Base-by-base conservation (phyloP, 2,329 filamentous ascomycete genomes). In the Fusarium sp. region DNA sequence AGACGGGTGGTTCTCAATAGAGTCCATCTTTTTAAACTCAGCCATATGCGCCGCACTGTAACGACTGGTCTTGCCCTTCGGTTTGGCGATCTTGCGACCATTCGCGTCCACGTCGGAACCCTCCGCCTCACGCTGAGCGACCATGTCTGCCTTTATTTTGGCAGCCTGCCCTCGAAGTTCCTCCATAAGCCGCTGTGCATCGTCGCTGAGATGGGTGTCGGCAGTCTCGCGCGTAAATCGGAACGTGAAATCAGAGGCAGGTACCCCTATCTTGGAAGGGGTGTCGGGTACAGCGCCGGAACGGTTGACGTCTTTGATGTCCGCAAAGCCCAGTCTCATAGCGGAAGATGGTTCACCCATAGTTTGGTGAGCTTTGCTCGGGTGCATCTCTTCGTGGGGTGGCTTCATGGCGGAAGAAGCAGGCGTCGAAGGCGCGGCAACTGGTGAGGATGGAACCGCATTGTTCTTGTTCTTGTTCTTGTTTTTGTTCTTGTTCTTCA, bases 11-110 rank as follows among this genome's bases (percentile, higher is more conserved):
- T 90, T 90, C 43, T 89, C 92, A 75, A 98, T 97, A 3, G 94
- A 97, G 77, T 97, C 94, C 95, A 98, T 97, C 83, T 97, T 98
- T 80, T 93, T 93, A 82, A 98, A 97, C 75, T 95, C 88, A 49
- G 90, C 89, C 87, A 92, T 91, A 77, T 98, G 95, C 37, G 88
- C 89, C 66, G 93, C 90, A 76, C 93, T 97, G 80, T 90, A 98
- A 45, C 95, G 90, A 48, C 89, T 83, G 50, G 88, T 86, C 77
- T 90, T 94, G 71, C 92, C 90, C 80, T 90, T 96, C 14, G 94
- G 88, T 70, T 88, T 88, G 8, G 92, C 94, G 74, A 97, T 92
- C 78, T 89, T 93, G 69, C 95, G 90, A 37, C 79, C 81, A 17
- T 78, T 76, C 33, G 74, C 66, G 40, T 84, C 83, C 4, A 79